phyloP scores from a whole-genome alignment of 345 rosid genomes.

The Erucastrum elatum region DNA sequence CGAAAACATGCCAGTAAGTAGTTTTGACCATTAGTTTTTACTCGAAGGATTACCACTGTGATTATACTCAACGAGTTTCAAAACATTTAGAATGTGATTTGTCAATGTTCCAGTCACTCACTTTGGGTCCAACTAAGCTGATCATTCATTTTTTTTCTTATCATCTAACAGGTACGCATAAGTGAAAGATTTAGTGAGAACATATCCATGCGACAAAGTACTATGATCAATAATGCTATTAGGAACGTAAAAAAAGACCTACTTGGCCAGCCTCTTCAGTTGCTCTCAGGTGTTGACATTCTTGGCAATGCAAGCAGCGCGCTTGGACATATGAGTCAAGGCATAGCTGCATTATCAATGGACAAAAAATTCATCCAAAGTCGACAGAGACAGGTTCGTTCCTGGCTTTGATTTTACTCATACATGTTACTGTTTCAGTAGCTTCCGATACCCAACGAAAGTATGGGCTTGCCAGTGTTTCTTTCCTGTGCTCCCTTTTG shows the following conservation, averaged over 20 bases:
- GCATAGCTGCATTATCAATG: constrained; percentile 97
- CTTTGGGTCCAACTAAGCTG: neutral
- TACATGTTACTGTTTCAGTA: constrained; percentile 15
- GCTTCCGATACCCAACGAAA: neutral
- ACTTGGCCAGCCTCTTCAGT: constrained; percentile 94
- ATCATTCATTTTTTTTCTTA: neutral
- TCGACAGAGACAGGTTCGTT: constrained; percentile 86
- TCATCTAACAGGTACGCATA: constrained; percentile 68
- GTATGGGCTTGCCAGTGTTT: neutral
- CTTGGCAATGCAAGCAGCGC: constrained; percentile 99
- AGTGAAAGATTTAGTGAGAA: constrained; percentile 82
- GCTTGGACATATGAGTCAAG: constrained; percentile 99
- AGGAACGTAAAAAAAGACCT: constrained; percentile 85
- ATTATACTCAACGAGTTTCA: neutral
- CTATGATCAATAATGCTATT: constrained; percentile 77
- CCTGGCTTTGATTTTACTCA: constrained; percentile 21
- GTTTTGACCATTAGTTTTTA: neutral
- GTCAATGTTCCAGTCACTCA: constrained; percentile 6
- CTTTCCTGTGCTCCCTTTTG: neutral
- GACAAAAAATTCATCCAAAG: constrained; percentile 95
- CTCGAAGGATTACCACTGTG: neutral
- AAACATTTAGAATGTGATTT: constrained; percentile 9
- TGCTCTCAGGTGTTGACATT: constrained; percentile 95
- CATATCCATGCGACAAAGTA: constrained; percentile 92
- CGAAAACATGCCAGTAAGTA: constrained; percentile 96